Base-by-base conservation (phyloP, 75 land plant species). In the Cunninghamia lanceolata region DNA sequence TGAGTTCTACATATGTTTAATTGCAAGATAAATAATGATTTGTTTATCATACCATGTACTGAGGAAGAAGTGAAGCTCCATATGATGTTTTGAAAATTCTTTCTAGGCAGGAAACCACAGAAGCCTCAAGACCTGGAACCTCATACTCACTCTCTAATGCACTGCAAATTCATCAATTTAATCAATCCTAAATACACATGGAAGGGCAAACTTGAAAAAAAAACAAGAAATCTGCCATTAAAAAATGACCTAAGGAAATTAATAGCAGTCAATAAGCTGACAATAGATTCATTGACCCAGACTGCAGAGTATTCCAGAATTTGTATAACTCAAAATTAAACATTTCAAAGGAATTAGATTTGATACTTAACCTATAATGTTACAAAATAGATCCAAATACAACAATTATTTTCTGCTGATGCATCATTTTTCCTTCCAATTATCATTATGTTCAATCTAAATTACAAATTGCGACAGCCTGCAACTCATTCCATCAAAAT, bases 71-170 rank as follows among this genome's bases (percentile, higher is more conserved):
- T 83, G 92, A 92, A 46, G 91, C 88, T 7, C 93, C 94, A 90
- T 93, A 88, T 88, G 88, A 89, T 43, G 96, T 93, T 76, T 75
- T 89, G 71, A 93, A 95, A 56, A 95, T 83, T 84, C 91, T 91
- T 71, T 93, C 96, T 8, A 93, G 84, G 84, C 93, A 91, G 21
- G 88, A 77, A 86, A 95, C 92, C 59, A 95, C n/a, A 3, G 90
- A 63, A 74, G 45, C 83, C 70, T 90, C 90, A 15, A 95, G 30
- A 50, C 88, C 92, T 4, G 94, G 91, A 35, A 86, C 86, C 85
- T 93, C 88, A 3, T 83, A 68, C 53, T 83, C 86, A 0, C 78
- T 89, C 84, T 89, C 86, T 63, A 94, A 85, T 52, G 89, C 87
- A 89, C 96, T 94, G 83, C 85, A 91, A 87, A 53, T 34, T 32